A percentile compares a stretch with the other conserved stretches of the same genome.
Evolutionary conservation across 208 protist species (phyloP).

Genomic region (Leishmania lainsoni): DNA sequence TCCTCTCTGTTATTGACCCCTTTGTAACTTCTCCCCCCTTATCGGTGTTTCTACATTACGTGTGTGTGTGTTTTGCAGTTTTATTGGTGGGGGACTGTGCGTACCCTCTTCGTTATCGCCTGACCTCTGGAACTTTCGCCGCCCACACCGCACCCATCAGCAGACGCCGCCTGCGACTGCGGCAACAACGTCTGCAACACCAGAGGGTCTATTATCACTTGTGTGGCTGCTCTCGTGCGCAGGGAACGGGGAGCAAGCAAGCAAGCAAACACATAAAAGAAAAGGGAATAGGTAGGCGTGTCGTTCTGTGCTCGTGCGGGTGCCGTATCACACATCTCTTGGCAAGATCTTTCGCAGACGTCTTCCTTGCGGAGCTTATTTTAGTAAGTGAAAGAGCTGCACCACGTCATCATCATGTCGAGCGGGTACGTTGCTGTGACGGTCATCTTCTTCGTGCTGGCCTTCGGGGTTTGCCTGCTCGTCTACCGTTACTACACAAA

Average conservation of each 20-base stretch:
- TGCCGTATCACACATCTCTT: not conserved
- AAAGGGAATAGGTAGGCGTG: not conserved
- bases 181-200: not conserved
- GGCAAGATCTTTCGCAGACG: not conserved
- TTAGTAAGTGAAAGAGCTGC: not conserved
- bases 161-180: not conserved
- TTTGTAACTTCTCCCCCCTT: not conserved
- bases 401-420: conserved; percentile 33
- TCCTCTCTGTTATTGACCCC: not conserved
- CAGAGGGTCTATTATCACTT: not conserved
- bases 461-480: conserved; percentile 49
- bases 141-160: not conserved
- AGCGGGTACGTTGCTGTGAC: conserved; percentile 51
- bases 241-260: not conserved
- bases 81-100: not conserved
- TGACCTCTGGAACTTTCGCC: not conserved
- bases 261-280: not conserved
- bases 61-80: not conserved
- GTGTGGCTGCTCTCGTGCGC: not conserved
- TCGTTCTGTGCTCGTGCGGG: not conserved
- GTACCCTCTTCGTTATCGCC: not conserved
- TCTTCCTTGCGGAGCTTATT: not conserved
- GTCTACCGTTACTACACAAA: conserved; percentile 86
- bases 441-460: conserved; percentile 75
- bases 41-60: not conserved